These are phyloP conservation scores for Chrysanthemum lavandulifolium DNA, from an alignment of 129 eudicot genomes.

Conservation along the genomic window DNA sequence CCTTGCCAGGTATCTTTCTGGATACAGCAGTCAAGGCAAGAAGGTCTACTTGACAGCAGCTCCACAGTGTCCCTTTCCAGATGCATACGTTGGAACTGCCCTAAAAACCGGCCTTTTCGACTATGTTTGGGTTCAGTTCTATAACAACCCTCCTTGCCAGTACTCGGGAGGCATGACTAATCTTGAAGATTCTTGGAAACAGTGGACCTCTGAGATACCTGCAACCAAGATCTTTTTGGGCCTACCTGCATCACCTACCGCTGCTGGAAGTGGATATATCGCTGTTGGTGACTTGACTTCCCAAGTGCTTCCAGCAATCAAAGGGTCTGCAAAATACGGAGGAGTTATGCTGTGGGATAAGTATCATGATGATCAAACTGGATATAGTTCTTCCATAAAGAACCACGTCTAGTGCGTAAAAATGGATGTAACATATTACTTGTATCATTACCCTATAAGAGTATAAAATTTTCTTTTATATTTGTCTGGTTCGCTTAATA, in stretches of 20 bases:
- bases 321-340: slow-evolving; percentile 36
- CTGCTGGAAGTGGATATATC: slow-evolving; percentile 44
- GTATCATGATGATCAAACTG: slow-evolving; percentile 34
- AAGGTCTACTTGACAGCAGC: slow-evolving; percentile 44
- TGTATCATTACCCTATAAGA: neutral
- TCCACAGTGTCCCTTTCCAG: slow-evolving; percentile 54
- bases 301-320: slow-evolving; percentile 32
- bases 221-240: slow-evolving; percentile 47
- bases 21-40: slow-evolving; percentile 22
- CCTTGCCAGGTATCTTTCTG: slow-evolving; percentile 33
- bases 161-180: slow-evolving; percentile 31
- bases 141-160: slow-evolving; percentile 51
- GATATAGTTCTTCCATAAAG: slow-evolving; percentile 35
- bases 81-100: slow-evolving; percentile 36
- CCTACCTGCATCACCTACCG: slow-evolving; percentile 39
- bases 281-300: slow-evolving; percentile 37
- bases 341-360: slow-evolving; percentile 42
- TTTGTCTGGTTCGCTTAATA: no score
- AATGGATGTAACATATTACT: neutral
- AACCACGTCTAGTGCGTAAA: slow-evolving; percentile 18
- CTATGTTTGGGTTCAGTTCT: slow-evolving; percentile 51
- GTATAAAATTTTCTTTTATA: neutral
- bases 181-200: slow-evolving; percentile 41
- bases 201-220: slow-evolving; percentile 35
- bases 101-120: slow-evolving; percentile 37